Evolutionary conservation across 345 rosid species (phyloP), one percentile per base, ranked within the genome.

Genomic region (Populus tremula): DNA sequence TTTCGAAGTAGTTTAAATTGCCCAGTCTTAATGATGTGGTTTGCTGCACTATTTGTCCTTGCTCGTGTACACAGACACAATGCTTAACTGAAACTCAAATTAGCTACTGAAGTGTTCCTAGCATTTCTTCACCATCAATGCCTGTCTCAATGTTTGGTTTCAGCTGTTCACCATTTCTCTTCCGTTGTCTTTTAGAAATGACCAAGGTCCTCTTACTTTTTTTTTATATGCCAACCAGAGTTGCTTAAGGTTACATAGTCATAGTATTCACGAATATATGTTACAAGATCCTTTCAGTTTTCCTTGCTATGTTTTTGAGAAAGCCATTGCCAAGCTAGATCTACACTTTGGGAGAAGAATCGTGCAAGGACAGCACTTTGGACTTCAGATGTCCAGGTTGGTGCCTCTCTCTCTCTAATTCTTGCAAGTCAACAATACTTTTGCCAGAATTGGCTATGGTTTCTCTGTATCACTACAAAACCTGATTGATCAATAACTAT

Each of bases 361-460:
- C 91, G 36, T 87, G 88, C 87, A 88, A 89, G 66, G 91, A 86
- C 77, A 89, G 89, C 84, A 86, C 93, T 94, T 50, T 94, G 98
- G 97, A 92, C 98, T 84, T 94, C 97, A 50, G 98, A 94, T 83
- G 88, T 83, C 78, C 97, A 94, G 97, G 98, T 92, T 61, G 11
- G 79, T 84, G 25, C 62, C 45, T 3, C 33, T n/a, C 61, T 33
- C 29, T 33, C 50, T 64, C 21, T 23, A 64, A 20, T 35, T 23
- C 2, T 72, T 33, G 36, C 4, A 33, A 23, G 43, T 66, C 49
- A 23, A 70, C 31, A 9, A 67, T 31, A 20, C 35, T 61, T 43
- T 12, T 53, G 20, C 50, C 8, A 16, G 31, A 50, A 62, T 47
- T 13, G 5, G 41, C 56, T 5, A 21, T 27, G 2, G 23, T 8